Evolutionary conservation across 2,329 filamentous ascomycete species (phyloP).

Genomic region (Pseudocercospora pini-densiflorae): DNA sequence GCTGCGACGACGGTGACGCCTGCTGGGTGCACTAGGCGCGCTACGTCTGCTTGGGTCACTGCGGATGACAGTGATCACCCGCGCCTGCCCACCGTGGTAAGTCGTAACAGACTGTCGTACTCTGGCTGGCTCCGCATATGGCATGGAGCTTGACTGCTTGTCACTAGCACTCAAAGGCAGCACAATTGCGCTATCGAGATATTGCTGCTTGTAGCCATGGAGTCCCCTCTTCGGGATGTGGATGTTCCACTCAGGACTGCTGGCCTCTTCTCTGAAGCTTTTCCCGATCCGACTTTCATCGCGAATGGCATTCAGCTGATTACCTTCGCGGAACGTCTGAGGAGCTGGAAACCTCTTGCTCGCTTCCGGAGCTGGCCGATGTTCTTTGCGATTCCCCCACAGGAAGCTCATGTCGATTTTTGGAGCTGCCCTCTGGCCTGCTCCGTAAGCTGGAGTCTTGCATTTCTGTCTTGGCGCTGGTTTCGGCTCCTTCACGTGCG

Average conservation of each 20-base stretch:
- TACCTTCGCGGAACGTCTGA: neutral
- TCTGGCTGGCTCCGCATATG: neutral
- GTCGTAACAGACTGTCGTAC: neutral
- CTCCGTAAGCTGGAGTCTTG: neutral
- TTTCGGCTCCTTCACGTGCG: neutral
- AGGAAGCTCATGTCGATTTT: neutral
- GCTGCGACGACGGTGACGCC: neutral
- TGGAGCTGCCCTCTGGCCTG: neutral
- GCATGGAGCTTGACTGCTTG: neutral
- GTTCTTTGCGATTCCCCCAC: neutral
- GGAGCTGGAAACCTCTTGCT: neutral
- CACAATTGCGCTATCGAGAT: neutral
- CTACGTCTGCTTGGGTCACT: neutral
- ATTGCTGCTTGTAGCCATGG: neutral
- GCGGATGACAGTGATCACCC: constrained; percentile 2
- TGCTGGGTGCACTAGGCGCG: neutral
- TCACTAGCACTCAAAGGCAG: neutral
- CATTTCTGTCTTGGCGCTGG: neutral
- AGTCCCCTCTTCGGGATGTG: neutral
- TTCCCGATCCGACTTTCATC: no score
- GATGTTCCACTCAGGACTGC: neutral
- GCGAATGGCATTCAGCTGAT: neutral
- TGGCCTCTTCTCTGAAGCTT: neutral
- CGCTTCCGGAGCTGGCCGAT: neutral
- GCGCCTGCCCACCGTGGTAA: neutral